phyloP scores from a whole-genome alignment of 306 rosid species.

The Cucumis cinereus region DNA sequence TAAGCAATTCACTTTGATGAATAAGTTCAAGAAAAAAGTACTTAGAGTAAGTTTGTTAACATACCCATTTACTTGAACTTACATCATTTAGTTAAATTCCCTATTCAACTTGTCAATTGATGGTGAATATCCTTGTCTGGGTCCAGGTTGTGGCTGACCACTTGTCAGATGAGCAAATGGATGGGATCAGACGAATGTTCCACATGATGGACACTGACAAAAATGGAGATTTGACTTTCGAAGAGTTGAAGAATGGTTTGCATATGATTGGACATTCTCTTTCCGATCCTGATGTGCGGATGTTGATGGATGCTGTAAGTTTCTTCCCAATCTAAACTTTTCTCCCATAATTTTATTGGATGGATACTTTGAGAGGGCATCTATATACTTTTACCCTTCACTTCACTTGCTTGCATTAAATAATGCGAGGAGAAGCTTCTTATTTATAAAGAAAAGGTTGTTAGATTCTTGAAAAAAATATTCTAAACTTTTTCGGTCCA shows the following conservation, averaged over 20 bases:
- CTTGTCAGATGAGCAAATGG: conserved; percentile 69
- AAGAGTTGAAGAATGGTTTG: conserved; percentile 79
- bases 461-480: background rate
- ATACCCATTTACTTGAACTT: background rate
- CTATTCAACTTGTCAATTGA: background rate
- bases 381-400: background rate
- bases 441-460: background rate
- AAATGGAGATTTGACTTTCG: conserved; percentile 62
- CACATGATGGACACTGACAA: conserved; percentile 76
- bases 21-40: conserved; percentile 82
- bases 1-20: conserved; percentile 86
- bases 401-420: background rate
- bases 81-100: background rate
- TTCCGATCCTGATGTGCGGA: conserved; percentile 61
- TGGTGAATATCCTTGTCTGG: background rate
- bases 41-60: conserved; percentile 54
- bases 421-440: background rate
- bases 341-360: background rate
- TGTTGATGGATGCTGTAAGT: conserved; percentile 83
- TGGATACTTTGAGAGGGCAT: background rate
- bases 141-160: conserved; percentile 73
- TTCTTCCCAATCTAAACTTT: background rate
- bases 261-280: conserved; percentile 48
- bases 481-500: background rate
- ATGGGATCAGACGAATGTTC: conserved; percentile 47